phyloP scores from a whole-genome alignment of 192 early-diverging fungal species.

The Podila horticola region DNA sequence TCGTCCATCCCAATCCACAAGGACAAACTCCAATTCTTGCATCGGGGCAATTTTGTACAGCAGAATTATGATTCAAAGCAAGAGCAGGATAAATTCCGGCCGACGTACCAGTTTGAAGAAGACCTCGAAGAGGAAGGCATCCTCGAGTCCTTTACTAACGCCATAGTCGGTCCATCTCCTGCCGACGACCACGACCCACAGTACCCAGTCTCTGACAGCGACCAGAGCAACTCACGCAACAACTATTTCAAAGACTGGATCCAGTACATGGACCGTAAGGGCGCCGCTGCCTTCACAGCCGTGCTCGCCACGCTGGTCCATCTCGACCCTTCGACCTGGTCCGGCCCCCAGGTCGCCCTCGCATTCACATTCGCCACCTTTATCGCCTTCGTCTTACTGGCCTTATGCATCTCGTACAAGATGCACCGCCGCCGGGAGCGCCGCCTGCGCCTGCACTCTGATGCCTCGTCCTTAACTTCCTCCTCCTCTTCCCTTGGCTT shows the following conservation, averaged over 20 bases:
- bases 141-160: not conserved
- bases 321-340: not conserved
- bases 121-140: conserved; percentile 3
- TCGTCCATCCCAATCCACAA: not conserved
- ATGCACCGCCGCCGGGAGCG: conserved; percentile 5
- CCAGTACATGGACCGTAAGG: not conserved
- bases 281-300: not conserved
- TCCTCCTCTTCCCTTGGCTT: conserved; percentile 10
- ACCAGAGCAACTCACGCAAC: not conserved
- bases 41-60: too few relatives aligned
- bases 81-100: not conserved
- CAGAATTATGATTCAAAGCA: not conserved
- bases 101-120: not conserved
- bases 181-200: not conserved
- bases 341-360: not conserved
- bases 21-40: too few relatives aligned
- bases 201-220: not conserved
- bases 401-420: conserved; percentile 20
- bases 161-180: not conserved
- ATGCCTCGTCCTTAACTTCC: not conserved
- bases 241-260: not conserved
- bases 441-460: not conserved
- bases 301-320: not conserved
- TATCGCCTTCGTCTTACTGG: not conserved
- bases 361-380: not conserved